Evolutionary conservation across 305 asterid species (phyloP).

Genomic region (Fraxinus xanthoxyloides): DNA sequence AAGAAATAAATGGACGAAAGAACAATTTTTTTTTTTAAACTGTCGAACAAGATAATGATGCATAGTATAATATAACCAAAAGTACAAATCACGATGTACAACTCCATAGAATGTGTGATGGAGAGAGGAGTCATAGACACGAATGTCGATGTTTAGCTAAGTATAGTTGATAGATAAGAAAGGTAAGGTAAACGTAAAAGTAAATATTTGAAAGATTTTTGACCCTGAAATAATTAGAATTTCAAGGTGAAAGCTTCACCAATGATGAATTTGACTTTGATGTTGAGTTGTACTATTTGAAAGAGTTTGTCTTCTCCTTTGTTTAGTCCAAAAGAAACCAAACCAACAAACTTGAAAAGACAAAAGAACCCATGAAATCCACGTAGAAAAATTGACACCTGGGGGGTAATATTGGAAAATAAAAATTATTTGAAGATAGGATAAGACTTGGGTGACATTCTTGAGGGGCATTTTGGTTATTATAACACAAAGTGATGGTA

Average conservation of each 20-base stretch:
- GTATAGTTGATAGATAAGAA: background rate
- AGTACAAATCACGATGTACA: background rate
- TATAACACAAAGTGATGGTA: constrained; percentile 9
- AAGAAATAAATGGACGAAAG: no score
- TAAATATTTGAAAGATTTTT: background rate
- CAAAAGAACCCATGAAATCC: background rate
- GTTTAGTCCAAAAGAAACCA: background rate
- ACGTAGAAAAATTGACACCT: constrained; percentile 13
- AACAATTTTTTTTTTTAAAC: no score
- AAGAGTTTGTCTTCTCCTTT: constrained; percentile 23
- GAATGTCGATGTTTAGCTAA: background rate
- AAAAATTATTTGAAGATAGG: background rate
- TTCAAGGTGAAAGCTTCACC: background rate
- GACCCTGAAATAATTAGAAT: background rate
- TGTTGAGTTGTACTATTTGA: constrained; percentile 21
- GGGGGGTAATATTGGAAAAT: constrained; percentile 4
- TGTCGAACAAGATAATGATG: no score
- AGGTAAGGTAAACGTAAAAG: background rate
- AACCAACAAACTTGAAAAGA: background rate
- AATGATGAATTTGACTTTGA: background rate
- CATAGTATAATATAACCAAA: no score
- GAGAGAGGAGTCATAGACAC: background rate
- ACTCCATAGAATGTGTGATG: background rate
- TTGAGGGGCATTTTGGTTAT: constrained; percentile 17
- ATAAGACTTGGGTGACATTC: background rate